phyloP scores from a whole-genome alignment of 768 basidiomycete genomes.

The Boletales sp. region DNA sequence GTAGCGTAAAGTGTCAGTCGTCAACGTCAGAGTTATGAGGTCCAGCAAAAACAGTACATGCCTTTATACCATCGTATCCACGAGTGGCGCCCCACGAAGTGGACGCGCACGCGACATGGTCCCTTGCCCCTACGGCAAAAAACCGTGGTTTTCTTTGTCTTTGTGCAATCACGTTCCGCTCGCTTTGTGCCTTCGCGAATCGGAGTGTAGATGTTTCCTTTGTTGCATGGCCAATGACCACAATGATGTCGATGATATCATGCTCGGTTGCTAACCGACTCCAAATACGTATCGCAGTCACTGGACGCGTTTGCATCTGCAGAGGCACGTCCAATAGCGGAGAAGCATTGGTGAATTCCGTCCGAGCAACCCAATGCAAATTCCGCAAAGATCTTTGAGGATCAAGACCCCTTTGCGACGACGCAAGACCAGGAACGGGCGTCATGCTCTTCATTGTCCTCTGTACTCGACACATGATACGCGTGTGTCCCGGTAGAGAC shows the following conservation, averaged over 20 bases:
- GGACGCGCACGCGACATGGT: background rate
- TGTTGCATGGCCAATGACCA: conserved; percentile 1
- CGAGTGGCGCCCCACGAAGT: background rate
- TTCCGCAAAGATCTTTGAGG: too few species aligned
- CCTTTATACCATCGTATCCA: conserved; percentile 1
- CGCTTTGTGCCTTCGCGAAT: conserved; percentile 13
- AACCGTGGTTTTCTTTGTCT: background rate
- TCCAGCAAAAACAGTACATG: background rate
- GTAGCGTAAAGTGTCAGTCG: background rate
- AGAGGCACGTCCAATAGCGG: background rate
- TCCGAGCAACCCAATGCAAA: background rate
- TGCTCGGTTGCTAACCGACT: conserved; percentile 2
- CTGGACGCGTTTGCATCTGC: background rate
- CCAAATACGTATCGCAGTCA: background rate
- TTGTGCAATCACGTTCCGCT: background rate
- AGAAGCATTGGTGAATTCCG: background rate
- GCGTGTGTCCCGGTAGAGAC: too few species aligned
- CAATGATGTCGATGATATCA: too few species aligned
- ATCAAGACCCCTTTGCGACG: too few species aligned
- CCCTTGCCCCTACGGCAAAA: background rate
- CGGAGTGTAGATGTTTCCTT: conserved; percentile 3
- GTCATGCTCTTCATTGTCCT: too few species aligned
- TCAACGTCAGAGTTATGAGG: background rate
- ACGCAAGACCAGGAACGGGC: too few species aligned
- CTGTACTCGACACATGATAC: too few species aligned